A percentile compares a stretch with the other conserved stretches of the same genome.
Evolutionary conservation across 306 rosid genomes (phyloP).

Genomic region (Cajanus cajan): DNA sequence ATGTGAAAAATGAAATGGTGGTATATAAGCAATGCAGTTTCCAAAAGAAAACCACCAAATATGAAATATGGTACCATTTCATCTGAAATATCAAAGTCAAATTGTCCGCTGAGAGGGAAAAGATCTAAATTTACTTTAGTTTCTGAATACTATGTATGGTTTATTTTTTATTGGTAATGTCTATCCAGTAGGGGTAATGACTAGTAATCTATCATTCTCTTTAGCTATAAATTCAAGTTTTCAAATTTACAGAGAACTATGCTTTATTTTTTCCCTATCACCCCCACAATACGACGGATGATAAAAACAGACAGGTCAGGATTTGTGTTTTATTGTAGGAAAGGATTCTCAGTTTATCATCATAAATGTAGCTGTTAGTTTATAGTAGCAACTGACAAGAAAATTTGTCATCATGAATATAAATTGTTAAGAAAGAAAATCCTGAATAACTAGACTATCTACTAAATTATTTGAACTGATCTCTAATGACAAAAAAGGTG

Average conservation of each 20-base stretch:
- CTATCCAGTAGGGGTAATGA: neutral
- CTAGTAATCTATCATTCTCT: neutral
- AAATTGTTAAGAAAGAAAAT: neutral
- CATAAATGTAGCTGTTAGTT: conserved; percentile 13
- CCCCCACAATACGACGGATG: neutral
- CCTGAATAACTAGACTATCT: neutral
- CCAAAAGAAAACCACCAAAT: neutral
- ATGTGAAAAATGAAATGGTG: neutral
- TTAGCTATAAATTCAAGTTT: conserved; percentile 1
- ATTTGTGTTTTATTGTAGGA: neutral
- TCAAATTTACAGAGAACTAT: conserved; percentile 10
- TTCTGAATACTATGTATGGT: neutral
- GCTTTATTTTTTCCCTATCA: neutral
- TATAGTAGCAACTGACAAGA: neutral
- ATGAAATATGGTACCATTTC: neutral
- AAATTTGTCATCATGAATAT: neutral
- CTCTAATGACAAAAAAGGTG: neutral
- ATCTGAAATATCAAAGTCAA: neutral
- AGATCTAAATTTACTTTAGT: neutral
- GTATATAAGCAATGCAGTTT: neutral
- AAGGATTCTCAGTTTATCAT: neutral
- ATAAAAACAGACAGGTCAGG: neutral
- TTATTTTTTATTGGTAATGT: conserved; percentile 3
- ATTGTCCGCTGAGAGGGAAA: conserved; percentile 1
- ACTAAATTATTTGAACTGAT: neutral